Evolutionary conservation across 352 stramenopile genomes (phyloP).

Genomic region (Pythium brassicae): DNA sequence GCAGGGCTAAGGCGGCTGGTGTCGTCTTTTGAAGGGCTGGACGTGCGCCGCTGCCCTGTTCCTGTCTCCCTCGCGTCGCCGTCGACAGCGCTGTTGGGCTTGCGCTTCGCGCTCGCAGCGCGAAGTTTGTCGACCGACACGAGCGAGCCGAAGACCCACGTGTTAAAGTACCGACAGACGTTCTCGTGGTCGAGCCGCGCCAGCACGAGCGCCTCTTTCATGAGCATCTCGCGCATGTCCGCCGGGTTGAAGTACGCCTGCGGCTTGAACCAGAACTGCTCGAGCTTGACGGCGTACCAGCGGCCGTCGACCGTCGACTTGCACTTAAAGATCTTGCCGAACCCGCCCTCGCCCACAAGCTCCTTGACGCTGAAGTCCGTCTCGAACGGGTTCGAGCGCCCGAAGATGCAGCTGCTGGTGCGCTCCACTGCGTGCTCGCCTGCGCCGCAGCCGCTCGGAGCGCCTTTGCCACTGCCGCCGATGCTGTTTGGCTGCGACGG

Average conservation of each 20-base stretch:
- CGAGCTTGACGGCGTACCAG: slow-evolving; percentile 77
- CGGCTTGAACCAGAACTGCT: slow-evolving; percentile 83
- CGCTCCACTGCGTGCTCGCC: slow-evolving; percentile 25
- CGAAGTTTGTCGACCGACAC: slow-evolving; percentile 50
- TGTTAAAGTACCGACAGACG: slow-evolving; percentile 92
- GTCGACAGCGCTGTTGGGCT: not conserved
- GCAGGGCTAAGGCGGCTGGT: slow-evolving; percentile 6
- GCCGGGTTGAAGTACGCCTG: slow-evolving; percentile 73
- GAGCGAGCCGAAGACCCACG: slow-evolving; percentile 69
- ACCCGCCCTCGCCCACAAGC: slow-evolving; percentile 65
- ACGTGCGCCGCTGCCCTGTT: not conserved
- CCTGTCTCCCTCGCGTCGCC: not conserved
- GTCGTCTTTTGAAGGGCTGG: not conserved
- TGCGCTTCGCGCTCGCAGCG: not conserved
- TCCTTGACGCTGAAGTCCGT: slow-evolving; percentile 71
- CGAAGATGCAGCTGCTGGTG: slow-evolving; percentile 40
- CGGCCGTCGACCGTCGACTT: slow-evolving; percentile 61
- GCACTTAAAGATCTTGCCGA: slow-evolving; percentile 79
- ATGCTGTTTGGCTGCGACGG: slow-evolving; percentile 29
- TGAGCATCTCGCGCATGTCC: slow-evolving; percentile 87
- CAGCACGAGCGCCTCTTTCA: slow-evolving; percentile 91
- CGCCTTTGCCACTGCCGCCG: not conserved
- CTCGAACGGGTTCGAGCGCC: slow-evolving; percentile 70
- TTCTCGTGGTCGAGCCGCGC: slow-evolving; percentile 92
- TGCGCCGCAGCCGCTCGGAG: not conserved